Base-by-base conservation (phyloP, 345 rosid genomes). In the Corchorus capsularis region DNA sequence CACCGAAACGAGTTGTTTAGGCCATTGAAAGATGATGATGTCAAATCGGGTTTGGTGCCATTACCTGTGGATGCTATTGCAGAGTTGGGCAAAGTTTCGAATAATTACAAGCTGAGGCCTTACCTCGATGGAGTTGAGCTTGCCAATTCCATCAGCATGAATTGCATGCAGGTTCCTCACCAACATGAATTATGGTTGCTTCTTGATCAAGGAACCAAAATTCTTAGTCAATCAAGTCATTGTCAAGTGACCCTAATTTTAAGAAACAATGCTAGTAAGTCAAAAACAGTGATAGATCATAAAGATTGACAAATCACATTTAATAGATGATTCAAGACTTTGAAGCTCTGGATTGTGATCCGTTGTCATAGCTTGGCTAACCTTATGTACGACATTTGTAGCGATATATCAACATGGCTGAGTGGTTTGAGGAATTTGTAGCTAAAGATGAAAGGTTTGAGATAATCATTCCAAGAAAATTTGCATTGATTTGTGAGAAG, bases 141-240 rank as follows among this genome's bases (percentile, higher is more conserved):
- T 52, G 85, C 79, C 17, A 80, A 88, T 57, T 88, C 89, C 0
- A 41, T 85, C n/a, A 85, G 88, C 59, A 35, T 85, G 32, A 85
- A 83, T n/a, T 77, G n/a, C 90, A 0, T 88, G 83, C 62, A 86
- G 92, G 92, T 80, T 86, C 1, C 88, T 88, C 50, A 82, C 77
- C 16, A 83, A 79, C 71, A 13, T 86, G 59, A 88, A 88, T 11
- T 88, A 86, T 7, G 83, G 88, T 27, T 85, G 88, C 72, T 45
- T 85, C 43, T 86, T 88, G 92, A 78, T 85, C 16, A 85, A 80
- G 72, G 63, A 65, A 6, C 84, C 89, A 2, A 69, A 50, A 3
- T n/a, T 52, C 6, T 67, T 86, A 15, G 61, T 80, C 20, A 62
- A 75, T 32, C n/a, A n/a, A n/a, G n/a, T 81, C 88, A n/a, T 59